Evolutionary conservation across 495 filamentous ascomycete species (phyloP).

Genomic region (Penicillium antarcticum): DNA sequence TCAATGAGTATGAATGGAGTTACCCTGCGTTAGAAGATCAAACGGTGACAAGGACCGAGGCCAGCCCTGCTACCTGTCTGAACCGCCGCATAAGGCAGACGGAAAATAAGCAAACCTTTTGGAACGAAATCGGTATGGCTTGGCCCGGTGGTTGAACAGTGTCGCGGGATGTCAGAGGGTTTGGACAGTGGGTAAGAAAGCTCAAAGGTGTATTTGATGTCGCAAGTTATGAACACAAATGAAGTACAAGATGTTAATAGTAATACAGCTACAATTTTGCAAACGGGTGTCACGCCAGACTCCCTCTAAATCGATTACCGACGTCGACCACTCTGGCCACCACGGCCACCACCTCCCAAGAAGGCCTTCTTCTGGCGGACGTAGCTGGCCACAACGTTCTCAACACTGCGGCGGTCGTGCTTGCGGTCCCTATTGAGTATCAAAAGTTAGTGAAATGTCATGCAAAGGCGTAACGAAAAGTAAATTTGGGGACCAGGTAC

Average conservation of each 20-base stretch:
- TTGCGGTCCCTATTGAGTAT: constrained; percentile 48
- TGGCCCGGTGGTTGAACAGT: no score
- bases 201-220: constrained; percentile 6
- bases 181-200: neutral
- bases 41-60: no score
- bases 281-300: constrained; percentile 11
- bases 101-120: no score
- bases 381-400: constrained; percentile 69
- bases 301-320: constrained; percentile 15
- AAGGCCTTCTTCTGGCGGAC: constrained; percentile 56
- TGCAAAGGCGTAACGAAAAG: constrained; percentile 14
- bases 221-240: constrained; percentile 6
- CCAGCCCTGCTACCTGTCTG: no score
- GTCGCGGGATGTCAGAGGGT: no score
- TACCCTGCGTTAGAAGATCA: no score
- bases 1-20: no score
- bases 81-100: no score
- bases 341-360: constrained; percentile 24
- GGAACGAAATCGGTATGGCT: no score
- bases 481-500: constrained; percentile 22
- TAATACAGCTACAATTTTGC: constrained; percentile 37
- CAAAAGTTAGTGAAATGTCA: neutral
- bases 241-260: constrained; percentile 9
- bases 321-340: constrained; percentile 4
- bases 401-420: constrained; percentile 68